phyloP scores from a whole-genome alignment of 768 basidiomycete species.

The Termitomyces sp. region DNA sequence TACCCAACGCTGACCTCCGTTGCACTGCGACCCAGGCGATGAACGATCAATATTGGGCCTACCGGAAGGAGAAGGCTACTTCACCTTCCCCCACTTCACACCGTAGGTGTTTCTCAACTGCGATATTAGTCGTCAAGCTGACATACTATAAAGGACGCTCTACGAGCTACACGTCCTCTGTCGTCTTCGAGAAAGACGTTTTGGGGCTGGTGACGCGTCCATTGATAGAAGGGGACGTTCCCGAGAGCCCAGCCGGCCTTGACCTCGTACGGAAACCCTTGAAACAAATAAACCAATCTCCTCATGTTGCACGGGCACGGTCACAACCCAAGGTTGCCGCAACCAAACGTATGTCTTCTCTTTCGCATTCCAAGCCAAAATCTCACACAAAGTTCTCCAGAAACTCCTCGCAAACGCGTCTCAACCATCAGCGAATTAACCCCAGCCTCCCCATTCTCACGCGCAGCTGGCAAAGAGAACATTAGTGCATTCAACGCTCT shows the following conservation, averaged over 20 bases:
- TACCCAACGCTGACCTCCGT: conserved; percentile 76
- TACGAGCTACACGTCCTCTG: conserved; percentile 39
- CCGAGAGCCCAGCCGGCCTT: conserved; percentile 28
- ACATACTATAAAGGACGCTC: conserved; percentile 33
- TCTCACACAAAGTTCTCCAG: conserved; percentile 11
- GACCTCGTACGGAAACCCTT: conserved; percentile 5
- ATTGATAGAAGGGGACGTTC: conserved; percentile 21
- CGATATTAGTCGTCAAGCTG: not conserved
- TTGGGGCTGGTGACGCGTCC: conserved; percentile 34
- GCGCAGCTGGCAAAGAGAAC: conserved; percentile 36
- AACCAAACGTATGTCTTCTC: conserved; percentile 28
- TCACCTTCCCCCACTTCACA: conserved; percentile 24
- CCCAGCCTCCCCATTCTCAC: conserved; percentile 32
- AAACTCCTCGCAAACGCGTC: conserved; percentile 33
- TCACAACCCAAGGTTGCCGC: conserved; percentile 39
- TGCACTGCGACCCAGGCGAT: conserved; percentile 66
- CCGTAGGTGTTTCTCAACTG: conserved; percentile 27
- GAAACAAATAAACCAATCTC: conserved; percentile 7
- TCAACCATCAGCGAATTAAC: conserved; percentile 35
- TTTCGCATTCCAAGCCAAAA: not conserved
- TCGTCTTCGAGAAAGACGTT: conserved; percentile 47
- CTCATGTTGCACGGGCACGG: conserved; percentile 25
- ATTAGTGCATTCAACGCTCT: conserved; percentile 23
- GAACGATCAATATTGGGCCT: conserved; percentile 62
- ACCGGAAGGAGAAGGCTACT: conserved; percentile 14